Base-by-base conservation (phyloP, 2,329 filamentous ascomycete species). In the Pestalotiopsis sp. region DNA sequence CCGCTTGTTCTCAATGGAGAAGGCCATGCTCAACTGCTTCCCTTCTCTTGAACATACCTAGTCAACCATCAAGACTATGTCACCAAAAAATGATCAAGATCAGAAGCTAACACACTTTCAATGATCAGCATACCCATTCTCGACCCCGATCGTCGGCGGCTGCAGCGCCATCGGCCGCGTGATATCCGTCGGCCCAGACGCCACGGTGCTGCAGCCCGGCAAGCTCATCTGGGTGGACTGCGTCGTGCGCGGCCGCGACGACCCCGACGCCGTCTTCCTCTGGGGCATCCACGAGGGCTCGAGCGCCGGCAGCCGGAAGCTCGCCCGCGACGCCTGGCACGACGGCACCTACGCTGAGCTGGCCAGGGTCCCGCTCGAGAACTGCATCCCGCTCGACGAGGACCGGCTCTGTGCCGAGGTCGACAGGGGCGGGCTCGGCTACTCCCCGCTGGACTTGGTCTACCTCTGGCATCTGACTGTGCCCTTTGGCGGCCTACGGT, bases 401-500 rank as follows among this genome's bases (percentile, higher is more conserved):
- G 58, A 62, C 4, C 41, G 70, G 9, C 71, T 82, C 61, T 72
- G 71, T 69, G 25, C 67, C 72, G 2, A 67, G 70, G 64, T 25
- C 25, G 71, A 74, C 25, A 71, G 65, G 23, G 69, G 68, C 7
- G 31, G 31, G 2, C 67, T 80, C n/a, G 84, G 82, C 1, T 86
- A 86, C 71, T 70, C 69, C 0, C 23, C 80, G 11, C 68, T 73
- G 2, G 80, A 86, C 17, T 74, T 87, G 65, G 71, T 77, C 56
- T 79, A 78, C 39, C 69, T 86, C 20, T 62, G 73, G 5, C 69
- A 74, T 9, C 68, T 80, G 4, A 67, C 84, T 0, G 82, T 87
- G 1, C 76, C 82, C 0, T 85, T 79, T 69, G 85, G 84, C 5
- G 86, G 86, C 0, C 73, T 87, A 0, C 67, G 78, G 14, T 80